Evolutionary conservation across 2,329 filamentous ascomycete species (phyloP).

Genomic region (Raffaelea deltoideospora): DNA sequence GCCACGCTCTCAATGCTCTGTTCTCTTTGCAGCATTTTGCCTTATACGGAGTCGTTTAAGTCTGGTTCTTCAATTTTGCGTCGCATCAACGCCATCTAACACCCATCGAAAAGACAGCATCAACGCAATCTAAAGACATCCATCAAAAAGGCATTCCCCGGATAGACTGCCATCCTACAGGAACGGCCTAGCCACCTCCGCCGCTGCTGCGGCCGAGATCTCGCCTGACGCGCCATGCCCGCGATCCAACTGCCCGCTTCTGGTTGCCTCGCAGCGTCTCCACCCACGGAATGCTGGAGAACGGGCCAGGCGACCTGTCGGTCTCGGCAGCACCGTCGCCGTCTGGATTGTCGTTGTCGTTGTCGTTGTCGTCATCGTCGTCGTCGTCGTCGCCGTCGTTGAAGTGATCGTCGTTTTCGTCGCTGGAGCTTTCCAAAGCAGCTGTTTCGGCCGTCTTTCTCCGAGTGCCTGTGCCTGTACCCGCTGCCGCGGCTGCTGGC

Average conservation of each 20-base stretch:
- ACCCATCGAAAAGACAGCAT: too few species aligned
- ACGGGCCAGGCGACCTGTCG: conserved; percentile 3
- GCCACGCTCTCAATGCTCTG: too few species aligned
- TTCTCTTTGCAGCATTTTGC: too few species aligned
- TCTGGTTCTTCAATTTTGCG: too few species aligned
- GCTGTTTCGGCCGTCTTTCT: too few species aligned
- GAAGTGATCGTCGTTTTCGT: background rate
- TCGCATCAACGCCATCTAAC: too few species aligned
- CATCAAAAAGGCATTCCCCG: too few species aligned
- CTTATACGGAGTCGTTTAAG: too few species aligned
- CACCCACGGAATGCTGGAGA: conserved; percentile 38
- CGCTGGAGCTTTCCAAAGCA: background rate
- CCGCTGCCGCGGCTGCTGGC: background rate
- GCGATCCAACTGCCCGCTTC: conserved; percentile 40
- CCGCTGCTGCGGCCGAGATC: conserved; percentile 33
- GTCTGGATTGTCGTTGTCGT: conserved; percentile 15
- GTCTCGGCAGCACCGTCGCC: conserved; percentile 16
- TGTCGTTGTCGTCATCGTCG: conserved; percentile 18
- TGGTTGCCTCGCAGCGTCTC: conserved; percentile 39
- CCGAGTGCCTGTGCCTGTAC: too few species aligned
- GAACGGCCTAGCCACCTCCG: background rate
- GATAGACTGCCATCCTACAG: background rate
- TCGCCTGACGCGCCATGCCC: conserved; percentile 48
- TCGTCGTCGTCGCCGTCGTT: conserved; percentile 6
- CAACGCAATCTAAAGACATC: too few species aligned